These are phyloP conservation scores for Selaginella tamariscina DNA, from an alignment of 75 land plant species.

Conservation along the genomic window DNA sequence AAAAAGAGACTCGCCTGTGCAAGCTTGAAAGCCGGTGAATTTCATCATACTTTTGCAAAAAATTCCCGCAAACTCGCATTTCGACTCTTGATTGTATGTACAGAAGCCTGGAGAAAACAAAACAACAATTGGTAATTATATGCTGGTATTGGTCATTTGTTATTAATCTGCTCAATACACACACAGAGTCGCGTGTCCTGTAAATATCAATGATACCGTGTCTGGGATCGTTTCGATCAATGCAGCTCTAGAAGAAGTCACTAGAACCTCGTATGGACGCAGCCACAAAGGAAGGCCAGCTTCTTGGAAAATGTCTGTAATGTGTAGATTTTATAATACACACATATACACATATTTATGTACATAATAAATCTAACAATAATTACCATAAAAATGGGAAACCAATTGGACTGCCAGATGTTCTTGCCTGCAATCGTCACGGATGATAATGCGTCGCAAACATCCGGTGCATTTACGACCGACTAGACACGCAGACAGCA, in stretches of 20 bases:
- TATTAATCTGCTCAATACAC: too few species aligned
- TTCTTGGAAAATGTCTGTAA: slow-evolving; percentile 92
- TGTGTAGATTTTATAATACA: too few species aligned
- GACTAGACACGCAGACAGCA: too few species aligned
- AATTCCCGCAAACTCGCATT: slow-evolving; percentile 81
- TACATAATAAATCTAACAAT: too few species aligned
- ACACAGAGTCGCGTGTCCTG: too few species aligned
- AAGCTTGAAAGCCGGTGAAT: slow-evolving; percentile 78
- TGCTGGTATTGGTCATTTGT: too few species aligned
- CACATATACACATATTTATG: neutral
- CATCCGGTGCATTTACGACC: too few species aligned
- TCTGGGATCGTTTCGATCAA: slow-evolving; percentile 97
- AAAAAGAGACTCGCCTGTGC: slow-evolving; percentile 57
- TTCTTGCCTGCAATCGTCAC: slow-evolving; percentile 99
- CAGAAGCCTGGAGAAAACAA: slow-evolving; percentile 62
- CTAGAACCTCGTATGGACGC: slow-evolving; percentile 94
- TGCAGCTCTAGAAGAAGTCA: slow-evolving; percentile 94
- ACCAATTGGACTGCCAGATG: slow-evolving; percentile 97
- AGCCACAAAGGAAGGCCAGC: slow-evolving; percentile 99
- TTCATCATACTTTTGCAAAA: slow-evolving; percentile 79
- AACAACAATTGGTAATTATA: too few species aligned
- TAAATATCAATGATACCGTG: too few species aligned
- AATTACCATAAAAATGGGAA: slow-evolving; percentile 93
- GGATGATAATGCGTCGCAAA: too few species aligned
- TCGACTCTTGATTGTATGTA: slow-evolving; percentile 93